Conservation (phyloP, 495 filamentous ascomycete genomes). For the Glonium stellatum region DNA sequence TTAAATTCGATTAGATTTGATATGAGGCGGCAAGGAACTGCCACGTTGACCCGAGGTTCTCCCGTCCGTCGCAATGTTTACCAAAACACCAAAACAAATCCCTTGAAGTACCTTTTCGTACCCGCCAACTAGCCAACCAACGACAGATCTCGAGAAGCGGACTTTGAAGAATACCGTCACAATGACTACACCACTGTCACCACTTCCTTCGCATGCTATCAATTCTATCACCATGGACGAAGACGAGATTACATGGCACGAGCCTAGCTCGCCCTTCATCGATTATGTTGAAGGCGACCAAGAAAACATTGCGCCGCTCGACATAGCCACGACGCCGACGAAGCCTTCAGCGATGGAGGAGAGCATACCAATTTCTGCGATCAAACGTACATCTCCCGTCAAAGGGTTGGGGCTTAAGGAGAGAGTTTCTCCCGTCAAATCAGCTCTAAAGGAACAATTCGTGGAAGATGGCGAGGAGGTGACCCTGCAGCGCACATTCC, state of each 20-base stretch:
- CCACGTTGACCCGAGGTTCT: too few relatives aligned
- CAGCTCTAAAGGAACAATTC: conserved; percentile 11
- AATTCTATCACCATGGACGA: conserved; percentile 14
- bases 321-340: conserved; percentile 14
- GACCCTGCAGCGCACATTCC: neutral
- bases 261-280: conserved; percentile 37
- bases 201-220: neutral
- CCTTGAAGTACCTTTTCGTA: neutral
- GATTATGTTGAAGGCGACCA: conserved; percentile 31
- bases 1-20: too few relatives aligned
- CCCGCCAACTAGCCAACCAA: neutral
- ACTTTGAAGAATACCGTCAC: too few relatives aligned
- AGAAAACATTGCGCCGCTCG: conserved; percentile 26
- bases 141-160: neutral
- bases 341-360: conserved; percentile 14
- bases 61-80: neutral
- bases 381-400: conserved; percentile 18
- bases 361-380: conserved; percentile 14
- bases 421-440: conserved; percentile 11
- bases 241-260: conserved; percentile 28
- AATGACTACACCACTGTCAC: neutral
- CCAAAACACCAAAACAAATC: neutral
- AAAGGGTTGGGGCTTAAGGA: conserved; percentile 19
- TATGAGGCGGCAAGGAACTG: too few relatives aligned
- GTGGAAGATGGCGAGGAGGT: conserved; percentile 10